Evolutionary conservation across 2,329 filamentous ascomycete species (phyloP).

Genomic region (Alternaria hordeiaustralica): DNA sequence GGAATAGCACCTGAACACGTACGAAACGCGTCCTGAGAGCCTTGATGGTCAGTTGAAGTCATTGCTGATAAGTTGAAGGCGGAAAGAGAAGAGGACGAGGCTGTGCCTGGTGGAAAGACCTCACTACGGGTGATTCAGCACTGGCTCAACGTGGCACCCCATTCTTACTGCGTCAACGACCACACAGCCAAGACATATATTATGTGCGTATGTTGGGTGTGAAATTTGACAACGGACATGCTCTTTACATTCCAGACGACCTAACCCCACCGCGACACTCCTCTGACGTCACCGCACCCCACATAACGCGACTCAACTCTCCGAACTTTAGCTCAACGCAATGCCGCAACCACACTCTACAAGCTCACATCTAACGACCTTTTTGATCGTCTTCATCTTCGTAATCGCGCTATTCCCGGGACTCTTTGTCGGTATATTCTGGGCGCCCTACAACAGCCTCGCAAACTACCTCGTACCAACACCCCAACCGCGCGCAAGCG

Average conservation of each 20-base stretch:
- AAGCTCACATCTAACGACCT: slow-evolving; percentile 47
- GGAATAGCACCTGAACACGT: not conserved
- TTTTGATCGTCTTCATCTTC: slow-evolving; percentile 58
- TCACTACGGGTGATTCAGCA: not conserved
- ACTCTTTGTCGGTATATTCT: slow-evolving; percentile 52
- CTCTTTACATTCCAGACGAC: not conserved
- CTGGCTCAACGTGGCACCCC: not conserved
- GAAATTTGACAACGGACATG: not conserved
- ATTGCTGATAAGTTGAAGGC: not conserved
- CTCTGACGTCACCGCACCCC: slow-evolving; percentile 11
- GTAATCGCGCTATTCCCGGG: slow-evolving; percentile 59
- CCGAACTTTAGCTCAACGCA: slow-evolving; percentile 18
- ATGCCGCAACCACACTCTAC: slow-evolving; percentile 31
- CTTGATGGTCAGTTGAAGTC: not conserved
- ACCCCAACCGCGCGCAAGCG: slow-evolving; percentile 25
- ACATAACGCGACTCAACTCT: slow-evolving; percentile 11
- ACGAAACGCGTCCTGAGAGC: not conserved
- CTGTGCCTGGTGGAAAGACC: not conserved
- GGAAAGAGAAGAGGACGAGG: not conserved
- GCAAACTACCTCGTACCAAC: slow-evolving; percentile 35
- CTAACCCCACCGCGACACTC: not conserved
- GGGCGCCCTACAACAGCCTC: slow-evolving; percentile 42
- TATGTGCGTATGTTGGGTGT: not conserved
- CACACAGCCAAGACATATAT: not conserved
- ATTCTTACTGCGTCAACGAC: not conserved